A percentile compares a stretch with the other conserved stretches of the same genome.
Evolutionary conservation across 139 green algal species (phyloP).

Genomic region (Closterium sp.): DNA sequence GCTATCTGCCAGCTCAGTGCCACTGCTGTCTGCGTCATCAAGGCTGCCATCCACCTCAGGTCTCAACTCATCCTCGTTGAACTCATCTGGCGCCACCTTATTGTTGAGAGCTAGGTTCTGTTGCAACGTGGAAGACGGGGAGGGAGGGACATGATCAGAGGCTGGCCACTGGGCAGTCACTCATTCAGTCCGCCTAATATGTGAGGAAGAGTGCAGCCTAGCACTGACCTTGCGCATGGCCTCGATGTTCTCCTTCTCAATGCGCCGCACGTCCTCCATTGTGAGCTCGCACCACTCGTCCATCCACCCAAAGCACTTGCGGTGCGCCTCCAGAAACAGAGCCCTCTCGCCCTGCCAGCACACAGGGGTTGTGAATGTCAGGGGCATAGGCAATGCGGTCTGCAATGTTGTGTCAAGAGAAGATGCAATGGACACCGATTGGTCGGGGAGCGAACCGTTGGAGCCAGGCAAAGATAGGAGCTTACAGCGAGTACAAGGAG

Average conservation of each 20-base stretch:
- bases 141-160: too few relatives aligned
- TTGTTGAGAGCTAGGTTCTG: not conserved
- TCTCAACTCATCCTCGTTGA: not conserved
- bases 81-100: not conserved
- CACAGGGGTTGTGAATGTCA: too few relatives aligned
- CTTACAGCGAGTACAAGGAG: not conserved
- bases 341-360: constrained; percentile 21
- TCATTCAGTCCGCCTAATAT: too few relatives aligned
- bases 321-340: constrained; percentile 38
- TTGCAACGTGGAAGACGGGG: not conserved
- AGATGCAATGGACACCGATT: constrained; percentile 5
- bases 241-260: constrained; percentile 39
- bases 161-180: too few relatives aligned
- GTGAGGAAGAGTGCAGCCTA: not conserved
- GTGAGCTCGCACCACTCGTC: constrained; percentile 42
- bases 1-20: not conserved
- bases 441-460: not conserved
- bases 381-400: not conserved
- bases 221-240: not conserved
- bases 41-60: not conserved
- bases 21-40: not conserved
- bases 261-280: constrained; percentile 25
- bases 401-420: not conserved
- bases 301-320: constrained; percentile 41
- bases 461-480: not conserved